Percentiles rank a stretch among this genome's conserved stretches.
Conservation (phyloP, 257 asterid genomes). For the Verbascum thapsus region DNA sequence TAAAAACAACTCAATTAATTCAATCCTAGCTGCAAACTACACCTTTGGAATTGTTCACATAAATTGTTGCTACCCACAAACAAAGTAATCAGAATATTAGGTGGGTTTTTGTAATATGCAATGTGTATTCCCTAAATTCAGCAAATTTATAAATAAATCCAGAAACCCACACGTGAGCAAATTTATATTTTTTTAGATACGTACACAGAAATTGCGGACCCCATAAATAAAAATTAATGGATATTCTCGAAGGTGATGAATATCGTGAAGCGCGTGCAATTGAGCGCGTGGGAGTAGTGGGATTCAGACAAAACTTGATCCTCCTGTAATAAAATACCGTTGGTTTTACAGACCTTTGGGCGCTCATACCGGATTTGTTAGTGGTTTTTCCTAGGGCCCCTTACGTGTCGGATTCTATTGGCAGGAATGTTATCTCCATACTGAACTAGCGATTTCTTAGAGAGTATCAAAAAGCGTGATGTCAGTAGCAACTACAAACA, state of each 20-base stretch:
- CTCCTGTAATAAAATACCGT: too few relatives aligned
- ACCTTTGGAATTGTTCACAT: background rate
- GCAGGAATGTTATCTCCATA: too few relatives aligned
- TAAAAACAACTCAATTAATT: background rate
- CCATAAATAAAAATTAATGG: too few relatives aligned
- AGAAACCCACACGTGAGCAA: background rate
- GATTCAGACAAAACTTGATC: constrained; percentile 6
- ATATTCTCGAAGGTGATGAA: too few relatives aligned
- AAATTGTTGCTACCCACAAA: background rate
- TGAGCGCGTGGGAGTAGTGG: background rate
- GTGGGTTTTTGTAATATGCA: background rate
- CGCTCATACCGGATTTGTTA: too few relatives aligned
- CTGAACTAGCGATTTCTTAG: background rate
- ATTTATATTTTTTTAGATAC: background rate
- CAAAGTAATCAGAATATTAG: background rate
- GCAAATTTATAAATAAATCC: background rate
- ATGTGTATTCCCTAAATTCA: background rate
- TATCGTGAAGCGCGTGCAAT: background rate
- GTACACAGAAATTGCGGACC: background rate
- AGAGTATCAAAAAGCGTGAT: constrained; percentile 1
- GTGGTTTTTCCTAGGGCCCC: too few relatives aligned
- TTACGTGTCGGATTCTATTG: too few relatives aligned
- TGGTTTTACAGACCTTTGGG: too few relatives aligned
- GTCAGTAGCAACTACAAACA: background rate
- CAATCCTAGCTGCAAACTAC: constrained; percentile 8